Conservation (phyloP, 352 stramenopile species). For the Globisporangium acanthophoron region DNA sequence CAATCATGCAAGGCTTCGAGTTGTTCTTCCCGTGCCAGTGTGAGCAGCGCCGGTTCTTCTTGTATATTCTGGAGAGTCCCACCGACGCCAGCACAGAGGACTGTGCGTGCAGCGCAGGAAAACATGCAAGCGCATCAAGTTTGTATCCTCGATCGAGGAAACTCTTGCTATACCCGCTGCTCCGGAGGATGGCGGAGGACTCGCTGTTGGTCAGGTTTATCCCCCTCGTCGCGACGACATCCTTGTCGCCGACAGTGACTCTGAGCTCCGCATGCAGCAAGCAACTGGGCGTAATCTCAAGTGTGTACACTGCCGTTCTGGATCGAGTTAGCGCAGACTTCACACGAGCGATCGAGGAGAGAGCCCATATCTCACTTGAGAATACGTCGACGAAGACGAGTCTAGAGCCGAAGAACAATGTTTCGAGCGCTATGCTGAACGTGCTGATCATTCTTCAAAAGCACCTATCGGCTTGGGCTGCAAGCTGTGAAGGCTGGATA, state of each 20-base stretch:
- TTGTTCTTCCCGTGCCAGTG: conserved; percentile 85
- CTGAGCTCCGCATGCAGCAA: too few relatives aligned
- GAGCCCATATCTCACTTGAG: background rate
- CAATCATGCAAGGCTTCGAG: conserved; percentile 79
- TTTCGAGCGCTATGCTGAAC: conserved; percentile 7
- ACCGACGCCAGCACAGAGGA: background rate
- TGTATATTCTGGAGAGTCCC: conserved; percentile 21
- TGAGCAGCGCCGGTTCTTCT: conserved; percentile 56
- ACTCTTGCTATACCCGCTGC: conserved; percentile 44
- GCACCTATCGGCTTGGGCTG: conserved; percentile 62
- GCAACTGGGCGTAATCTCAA: conserved; percentile 1
- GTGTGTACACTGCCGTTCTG: conserved; percentile 10
- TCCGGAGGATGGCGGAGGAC: conserved; percentile 70
- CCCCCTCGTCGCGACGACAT: conserved; percentile 4
- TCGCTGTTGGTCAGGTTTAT: conserved; percentile 39
- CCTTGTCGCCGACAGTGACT: too few relatives aligned
- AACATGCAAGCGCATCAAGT: conserved; percentile 1
- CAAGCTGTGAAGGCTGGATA: conserved; percentile 18
- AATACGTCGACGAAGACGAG: too few relatives aligned
- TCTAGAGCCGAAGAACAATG: background rate
- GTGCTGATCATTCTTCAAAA: conserved; percentile 48
- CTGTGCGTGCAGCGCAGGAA: background rate
- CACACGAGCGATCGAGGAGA: conserved; percentile 3
- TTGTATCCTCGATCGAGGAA: conserved; percentile 20
- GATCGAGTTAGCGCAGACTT: conserved; percentile 8